These are phyloP conservation scores for Claviceps spartinae DNA, from an alignment of 2,329 filamentous ascomycete species.

Conservation along the genomic window DNA sequence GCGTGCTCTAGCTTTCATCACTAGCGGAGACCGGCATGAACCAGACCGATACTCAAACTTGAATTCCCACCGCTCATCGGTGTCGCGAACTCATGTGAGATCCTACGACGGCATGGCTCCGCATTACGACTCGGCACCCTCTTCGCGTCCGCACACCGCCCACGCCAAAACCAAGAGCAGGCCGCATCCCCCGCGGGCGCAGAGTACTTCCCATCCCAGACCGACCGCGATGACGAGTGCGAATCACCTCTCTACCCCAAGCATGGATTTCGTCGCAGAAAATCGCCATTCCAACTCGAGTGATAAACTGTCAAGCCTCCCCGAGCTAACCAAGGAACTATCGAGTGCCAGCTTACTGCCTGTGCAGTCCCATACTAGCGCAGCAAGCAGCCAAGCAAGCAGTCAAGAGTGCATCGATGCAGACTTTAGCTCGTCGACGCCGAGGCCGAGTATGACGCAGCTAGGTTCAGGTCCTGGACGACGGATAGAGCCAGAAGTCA, in stretches of 20 bases:
- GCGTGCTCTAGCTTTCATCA: slow-evolving; percentile 36
- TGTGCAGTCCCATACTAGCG: slow-evolving; percentile 41
- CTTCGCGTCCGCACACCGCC: slow-evolving; percentile 38
- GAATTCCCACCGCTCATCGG: slow-evolving; percentile 19
- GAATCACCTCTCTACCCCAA: slow-evolving; percentile 7
- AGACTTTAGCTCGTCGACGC: slow-evolving; percentile 22
- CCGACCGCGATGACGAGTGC: slow-evolving; percentile 12
- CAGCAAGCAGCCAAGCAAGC: slow-evolving; percentile 33
- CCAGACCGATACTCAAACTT: slow-evolving; percentile 14
- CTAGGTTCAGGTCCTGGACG: slow-evolving; percentile 19
- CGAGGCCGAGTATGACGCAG: slow-evolving; percentile 29
- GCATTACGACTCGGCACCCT: slow-evolving; percentile 6
- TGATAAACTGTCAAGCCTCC: slow-evolving; percentile 45
- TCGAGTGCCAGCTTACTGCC: slow-evolving; percentile 47
- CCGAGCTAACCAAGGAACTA: slow-evolving; percentile 45
- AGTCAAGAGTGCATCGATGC: slow-evolving; percentile 32
- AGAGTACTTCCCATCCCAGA: slow-evolving; percentile 35
- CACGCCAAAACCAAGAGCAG: slow-evolving; percentile 35
- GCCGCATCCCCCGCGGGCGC: slow-evolving; percentile 28
- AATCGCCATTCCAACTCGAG: slow-evolving; percentile 41
- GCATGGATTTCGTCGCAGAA: slow-evolving; percentile 15
- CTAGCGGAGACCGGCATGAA: slow-evolving; percentile 25
- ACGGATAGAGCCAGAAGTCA: slow-evolving; percentile 7
- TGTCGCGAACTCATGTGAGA: slow-evolving; percentile 20
- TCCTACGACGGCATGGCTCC: slow-evolving; percentile 14